A percentile compares a stretch with the other conserved stretches of the same genome.
Evolutionary conservation across 768 basidiomycete species (phyloP).

Genomic region (Mycena leptocephala): DNA sequence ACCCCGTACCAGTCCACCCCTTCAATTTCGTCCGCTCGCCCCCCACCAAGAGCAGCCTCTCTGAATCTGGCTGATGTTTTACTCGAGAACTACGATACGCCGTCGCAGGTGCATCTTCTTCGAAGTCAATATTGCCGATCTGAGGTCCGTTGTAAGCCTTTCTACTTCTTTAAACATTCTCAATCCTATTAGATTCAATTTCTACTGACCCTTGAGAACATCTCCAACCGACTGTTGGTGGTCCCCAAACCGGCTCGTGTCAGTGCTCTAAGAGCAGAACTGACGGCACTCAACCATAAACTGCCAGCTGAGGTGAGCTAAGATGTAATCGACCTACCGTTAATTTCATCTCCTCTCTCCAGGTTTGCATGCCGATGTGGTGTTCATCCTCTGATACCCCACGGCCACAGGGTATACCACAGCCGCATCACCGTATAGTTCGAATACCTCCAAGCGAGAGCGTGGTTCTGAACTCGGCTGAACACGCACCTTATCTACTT

Average conservation of each 20-base stretch:
- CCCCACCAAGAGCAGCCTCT: slow-evolving; percentile 62
- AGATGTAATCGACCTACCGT: slow-evolving; percentile 56
- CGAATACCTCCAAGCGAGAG: slow-evolving; percentile 98
- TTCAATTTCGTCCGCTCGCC: slow-evolving; percentile 68
- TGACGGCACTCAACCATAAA: slow-evolving; percentile 96
- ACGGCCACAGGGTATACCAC: slow-evolving; percentile 56
- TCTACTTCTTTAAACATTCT: slow-evolving; percentile 20
- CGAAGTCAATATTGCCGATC: slow-evolving; percentile 92
- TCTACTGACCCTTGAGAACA: slow-evolving; percentile 90
- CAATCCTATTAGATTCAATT: slow-evolving; percentile 79
- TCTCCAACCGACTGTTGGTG: slow-evolving; percentile 92
- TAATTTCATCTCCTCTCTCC: slow-evolving; percentile 9
- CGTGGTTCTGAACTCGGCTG: slow-evolving; percentile 98
- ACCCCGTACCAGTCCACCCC: slow-evolving; percentile 83
- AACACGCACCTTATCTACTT: slow-evolving; percentile 94
- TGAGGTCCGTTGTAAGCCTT: slow-evolving; percentile 67
- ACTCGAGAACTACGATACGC: slow-evolving; percentile 77
- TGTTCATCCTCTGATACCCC: slow-evolving; percentile 80
- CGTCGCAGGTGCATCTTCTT: slow-evolving; percentile 81
- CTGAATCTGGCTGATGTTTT: slow-evolving; percentile 68
- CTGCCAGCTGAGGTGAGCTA: slow-evolving; percentile 86
- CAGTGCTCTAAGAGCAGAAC: slow-evolving; percentile 95
- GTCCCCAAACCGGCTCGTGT: slow-evolving; percentile 96
- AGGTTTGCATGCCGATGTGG: slow-evolving; percentile 95
- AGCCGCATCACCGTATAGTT: slow-evolving; percentile 94